Conservation (phyloP, 768 basidiomycete species). For the Xerocomellus dryophilus region DNA sequence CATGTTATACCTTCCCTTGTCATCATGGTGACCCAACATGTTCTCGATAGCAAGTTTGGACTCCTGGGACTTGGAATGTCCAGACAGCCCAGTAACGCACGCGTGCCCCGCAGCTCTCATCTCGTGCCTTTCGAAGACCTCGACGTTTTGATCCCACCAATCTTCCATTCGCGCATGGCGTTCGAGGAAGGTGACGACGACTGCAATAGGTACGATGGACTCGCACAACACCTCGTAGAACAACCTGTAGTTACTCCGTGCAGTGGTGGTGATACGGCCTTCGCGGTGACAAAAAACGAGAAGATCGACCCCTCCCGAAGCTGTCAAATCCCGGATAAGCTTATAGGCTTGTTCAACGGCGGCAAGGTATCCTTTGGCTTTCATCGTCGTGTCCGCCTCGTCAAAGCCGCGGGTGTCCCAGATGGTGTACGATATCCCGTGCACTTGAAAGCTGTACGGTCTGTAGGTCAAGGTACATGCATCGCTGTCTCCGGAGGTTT, state of each 20-base stretch:
- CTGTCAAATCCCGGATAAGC: background rate
- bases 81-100: background rate
- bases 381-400: background rate
- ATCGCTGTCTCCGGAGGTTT: too few species aligned
- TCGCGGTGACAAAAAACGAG: background rate
- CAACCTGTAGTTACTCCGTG: background rate
- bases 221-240: background rate
- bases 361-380: background rate
- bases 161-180: background rate
- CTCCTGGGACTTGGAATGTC: background rate
- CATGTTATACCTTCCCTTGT: too few species aligned
- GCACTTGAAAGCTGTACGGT: background rate
- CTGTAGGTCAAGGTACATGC: background rate
- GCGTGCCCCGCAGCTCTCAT: background rate
- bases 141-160: background rate
- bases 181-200: background rate
- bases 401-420: background rate
- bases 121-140: background rate
- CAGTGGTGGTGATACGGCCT: background rate
- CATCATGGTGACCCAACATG: background rate
- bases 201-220: background rate
- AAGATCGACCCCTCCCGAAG: background rate
- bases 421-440: background rate
- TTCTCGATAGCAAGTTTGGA: background rate
- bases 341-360: background rate